Evolutionary conservation across 352 stramenopile species (phyloP).

Genomic region (Phytophthora tubulina): DNA sequence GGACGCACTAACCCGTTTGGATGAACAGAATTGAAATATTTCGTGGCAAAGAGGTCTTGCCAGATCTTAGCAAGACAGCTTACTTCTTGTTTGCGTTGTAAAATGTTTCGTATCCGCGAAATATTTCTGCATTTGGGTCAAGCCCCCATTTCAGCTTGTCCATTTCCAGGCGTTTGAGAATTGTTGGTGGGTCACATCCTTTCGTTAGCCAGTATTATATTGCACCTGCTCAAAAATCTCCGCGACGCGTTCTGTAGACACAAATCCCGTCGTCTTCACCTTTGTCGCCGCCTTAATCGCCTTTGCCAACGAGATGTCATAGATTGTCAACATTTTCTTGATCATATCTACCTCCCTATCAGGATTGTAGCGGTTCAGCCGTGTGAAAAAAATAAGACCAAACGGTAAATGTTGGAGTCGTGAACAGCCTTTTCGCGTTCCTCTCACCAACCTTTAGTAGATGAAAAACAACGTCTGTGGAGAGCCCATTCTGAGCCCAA

Average conservation of each 20-base stretch:
- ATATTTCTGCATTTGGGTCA: constrained; percentile 1
- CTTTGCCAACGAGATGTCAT: constrained; percentile 13
- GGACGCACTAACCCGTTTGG: too few relatives aligned
- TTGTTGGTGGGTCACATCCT: background rate
- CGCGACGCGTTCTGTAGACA: background rate
- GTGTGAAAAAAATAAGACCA: constrained; percentile 1
- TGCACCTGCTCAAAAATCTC: background rate
- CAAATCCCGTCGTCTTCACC: background rate
- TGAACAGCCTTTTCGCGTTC: background rate
- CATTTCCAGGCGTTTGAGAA: background rate
- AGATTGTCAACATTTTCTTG: background rate
- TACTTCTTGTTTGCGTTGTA: background rate
- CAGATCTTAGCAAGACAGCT: too few relatives aligned
- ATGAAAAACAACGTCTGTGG: constrained; percentile 1
- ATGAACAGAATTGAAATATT: too few relatives aligned
- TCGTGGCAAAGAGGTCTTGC: too few relatives aligned
- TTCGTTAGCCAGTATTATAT: background rate
- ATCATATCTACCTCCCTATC: background rate
- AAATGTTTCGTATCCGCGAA: background rate
- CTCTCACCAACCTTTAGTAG: constrained; percentile 1
- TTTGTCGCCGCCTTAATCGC: constrained; percentile 10
- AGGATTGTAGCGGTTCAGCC: background rate
- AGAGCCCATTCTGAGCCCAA: background rate
- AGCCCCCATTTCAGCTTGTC: background rate
- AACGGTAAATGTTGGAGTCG: background rate